A percentile compares a stretch with the other conserved stretches of the same genome.
These are phyloP conservation scores for Ceratocystis huliohia DNA, from an alignment of 2,329 filamentous ascomycete genomes.

Conservation along the genomic window DNA sequence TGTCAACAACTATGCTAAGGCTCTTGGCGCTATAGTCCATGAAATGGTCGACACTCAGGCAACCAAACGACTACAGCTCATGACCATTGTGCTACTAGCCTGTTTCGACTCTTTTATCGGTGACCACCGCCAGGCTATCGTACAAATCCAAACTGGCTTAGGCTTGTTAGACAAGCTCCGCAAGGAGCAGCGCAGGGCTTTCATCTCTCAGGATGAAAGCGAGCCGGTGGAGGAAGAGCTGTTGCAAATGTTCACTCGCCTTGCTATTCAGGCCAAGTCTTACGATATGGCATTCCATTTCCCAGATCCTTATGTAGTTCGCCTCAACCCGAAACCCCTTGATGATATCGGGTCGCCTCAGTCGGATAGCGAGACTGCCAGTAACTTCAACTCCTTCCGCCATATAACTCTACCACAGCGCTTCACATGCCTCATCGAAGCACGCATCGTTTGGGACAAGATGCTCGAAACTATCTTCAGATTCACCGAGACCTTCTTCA, in stretches of 20 bases:
- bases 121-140: conserved; percentile 48
- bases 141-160: conserved; percentile 48
- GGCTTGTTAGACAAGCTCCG: conserved; percentile 42
- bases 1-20: conserved; percentile 45
- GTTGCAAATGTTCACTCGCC: conserved; percentile 49
- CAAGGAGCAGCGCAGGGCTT: conserved; percentile 31
- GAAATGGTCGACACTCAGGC: conserved; percentile 33
- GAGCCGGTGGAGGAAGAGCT: conserved; percentile 46
- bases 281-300: conserved; percentile 59
- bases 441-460: conserved; percentile 43
- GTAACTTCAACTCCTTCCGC: neutral
- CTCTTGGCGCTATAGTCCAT: conserved; percentile 39
- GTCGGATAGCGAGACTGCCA: neutral
- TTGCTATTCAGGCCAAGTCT: conserved; percentile 53
- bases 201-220: conserved; percentile 24
- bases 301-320: conserved; percentile 48
- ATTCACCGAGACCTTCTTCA: conserved; percentile 45
- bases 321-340: conserved; percentile 28
- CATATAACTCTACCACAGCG: conserved; percentile 28
- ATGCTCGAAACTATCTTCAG: conserved; percentile 45
- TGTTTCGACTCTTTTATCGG: conserved; percentile 57
- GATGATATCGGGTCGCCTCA: neutral
- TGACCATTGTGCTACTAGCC: conserved; percentile 52
- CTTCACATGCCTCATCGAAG: conserved; percentile 42
- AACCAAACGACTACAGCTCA: conserved; percentile 44